phyloP scores from a whole-genome alignment of 164 flowering plant genomes.

The Vitis amurensis region DNA sequence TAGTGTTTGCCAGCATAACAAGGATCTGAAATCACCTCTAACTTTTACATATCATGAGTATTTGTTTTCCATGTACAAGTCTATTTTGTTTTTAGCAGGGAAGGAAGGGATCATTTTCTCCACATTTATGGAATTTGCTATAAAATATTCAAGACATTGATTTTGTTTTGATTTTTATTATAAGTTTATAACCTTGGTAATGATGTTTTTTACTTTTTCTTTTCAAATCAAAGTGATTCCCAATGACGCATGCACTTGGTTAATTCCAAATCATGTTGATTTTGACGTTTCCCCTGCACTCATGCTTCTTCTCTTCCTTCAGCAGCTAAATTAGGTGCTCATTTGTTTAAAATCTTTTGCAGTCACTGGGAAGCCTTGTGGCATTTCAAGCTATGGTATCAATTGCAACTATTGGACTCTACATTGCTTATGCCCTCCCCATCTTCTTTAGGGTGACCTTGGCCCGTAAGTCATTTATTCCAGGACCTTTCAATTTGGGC shows the following conservation, averaged over 20 bases:
- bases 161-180: neutral
- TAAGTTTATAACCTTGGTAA: neutral
- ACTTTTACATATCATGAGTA: too few relatives aligned
- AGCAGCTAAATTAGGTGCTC: constrained; percentile 1
- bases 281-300: neutral
- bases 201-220: neutral
- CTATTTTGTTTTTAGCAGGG: neutral
- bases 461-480: constrained; percentile 69
- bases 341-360: constrained; percentile 24
- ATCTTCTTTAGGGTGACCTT: constrained; percentile 85
- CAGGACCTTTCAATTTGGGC: constrained; percentile 91
- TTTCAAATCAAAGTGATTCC: too few relatives aligned
- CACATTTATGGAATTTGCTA: neutral
- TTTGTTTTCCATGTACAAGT: neutral
- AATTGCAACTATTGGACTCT: constrained; percentile 88
- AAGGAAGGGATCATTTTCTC: neutral
- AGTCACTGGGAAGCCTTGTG: constrained; percentile 90
- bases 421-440: constrained; percentile 92
- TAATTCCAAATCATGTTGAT: neutral
- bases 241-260: neutral
- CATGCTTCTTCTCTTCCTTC: neutral
- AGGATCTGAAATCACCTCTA: too few relatives aligned
- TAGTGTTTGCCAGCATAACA: too few relatives aligned
- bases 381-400: constrained; percentile 93
- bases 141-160: neutral